Percentiles rank a stretch among this genome's conserved stretches.
These are phyloP conservation scores for Senecio squalidus DNA, from an alignment of 140 eudicot species.

Conservation along the genomic window DNA sequence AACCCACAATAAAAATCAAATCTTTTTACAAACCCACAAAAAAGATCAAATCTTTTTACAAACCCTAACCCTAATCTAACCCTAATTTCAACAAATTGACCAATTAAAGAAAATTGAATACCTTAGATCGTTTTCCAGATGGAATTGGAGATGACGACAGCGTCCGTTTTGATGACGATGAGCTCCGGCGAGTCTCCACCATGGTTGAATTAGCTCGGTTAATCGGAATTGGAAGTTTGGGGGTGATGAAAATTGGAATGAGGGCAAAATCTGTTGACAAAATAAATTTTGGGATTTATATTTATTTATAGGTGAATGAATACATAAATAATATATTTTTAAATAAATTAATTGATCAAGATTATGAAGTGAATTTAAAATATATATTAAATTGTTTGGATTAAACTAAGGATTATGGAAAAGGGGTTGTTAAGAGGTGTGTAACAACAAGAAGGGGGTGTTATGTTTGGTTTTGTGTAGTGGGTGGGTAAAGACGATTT, in stretches of 20 bases:
- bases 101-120: background rate
- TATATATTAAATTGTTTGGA: no score
- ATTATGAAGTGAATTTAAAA: no score
- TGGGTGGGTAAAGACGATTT: no score
- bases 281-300: conserved; percentile 1
- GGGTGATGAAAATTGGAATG: conserved; percentile 16
- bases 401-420: no score
- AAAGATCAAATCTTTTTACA: background rate
- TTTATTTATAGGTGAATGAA: no score
- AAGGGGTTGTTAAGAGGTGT: no score
- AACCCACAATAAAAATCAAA: background rate
- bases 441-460: no score
- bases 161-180: conserved; percentile 80
- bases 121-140: conserved; percentile 69
- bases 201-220: conserved; percentile 29
- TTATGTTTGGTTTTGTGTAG: no score
- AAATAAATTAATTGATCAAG: no score
- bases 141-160: conserved; percentile 56
- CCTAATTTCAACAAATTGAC: background rate
- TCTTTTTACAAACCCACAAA: no score
- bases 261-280: conserved; percentile 21
- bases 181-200: conserved; percentile 90
- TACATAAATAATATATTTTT: no score
- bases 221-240: conserved; percentile 19
- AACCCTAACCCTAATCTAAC: background rate